Evolutionary conservation across 768 basidiomycete genomes (phyloP).

Genomic region (Tricholoma matsutake): DNA sequence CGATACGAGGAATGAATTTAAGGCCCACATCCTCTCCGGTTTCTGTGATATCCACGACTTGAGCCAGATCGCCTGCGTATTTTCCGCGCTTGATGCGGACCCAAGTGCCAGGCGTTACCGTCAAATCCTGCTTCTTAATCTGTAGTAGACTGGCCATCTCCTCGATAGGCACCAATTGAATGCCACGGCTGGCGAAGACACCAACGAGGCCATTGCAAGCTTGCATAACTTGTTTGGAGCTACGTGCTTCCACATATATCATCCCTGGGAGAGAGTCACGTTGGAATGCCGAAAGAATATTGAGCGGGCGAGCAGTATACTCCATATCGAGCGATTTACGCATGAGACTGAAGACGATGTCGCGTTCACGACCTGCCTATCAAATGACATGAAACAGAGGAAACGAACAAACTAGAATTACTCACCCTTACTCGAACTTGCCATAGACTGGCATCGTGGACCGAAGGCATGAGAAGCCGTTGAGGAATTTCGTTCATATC

Average conservation of each 20-base stretch:
- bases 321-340: slow-evolving; percentile 88
- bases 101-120: slow-evolving; percentile 86
- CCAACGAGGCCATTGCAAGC: slow-evolving; percentile 92
- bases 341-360: slow-evolving; percentile 92
- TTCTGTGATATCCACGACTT: slow-evolving; percentile 91
- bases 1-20: slow-evolving; percentile 96
- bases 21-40: slow-evolving; percentile 91
- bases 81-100: slow-evolving; percentile 92
- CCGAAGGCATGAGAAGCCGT: slow-evolving; percentile 91
- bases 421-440: slow-evolving; percentile 89
- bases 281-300: slow-evolving; percentile 93
- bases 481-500: slow-evolving; percentile 95
- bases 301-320: slow-evolving; percentile 70
- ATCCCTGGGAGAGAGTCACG: slow-evolving; percentile 93
- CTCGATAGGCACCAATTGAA: slow-evolving; percentile 87
- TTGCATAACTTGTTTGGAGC: slow-evolving; percentile 78
- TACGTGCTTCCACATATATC: slow-evolving; percentile 95
- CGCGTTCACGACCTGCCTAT: slow-evolving; percentile 88
- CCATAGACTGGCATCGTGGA: slow-evolving; percentile 95
- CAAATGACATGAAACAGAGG: not conserved
- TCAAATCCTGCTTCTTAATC: slow-evolving; percentile 91
- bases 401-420: slow-evolving; percentile 3
- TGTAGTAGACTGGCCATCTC: slow-evolving; percentile 97
- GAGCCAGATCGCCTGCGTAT: slow-evolving; percentile 92
- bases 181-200: slow-evolving; percentile 80